Conservation (phyloP, 495 filamentous ascomycete genomes). For the Evernia prunastri region DNA sequence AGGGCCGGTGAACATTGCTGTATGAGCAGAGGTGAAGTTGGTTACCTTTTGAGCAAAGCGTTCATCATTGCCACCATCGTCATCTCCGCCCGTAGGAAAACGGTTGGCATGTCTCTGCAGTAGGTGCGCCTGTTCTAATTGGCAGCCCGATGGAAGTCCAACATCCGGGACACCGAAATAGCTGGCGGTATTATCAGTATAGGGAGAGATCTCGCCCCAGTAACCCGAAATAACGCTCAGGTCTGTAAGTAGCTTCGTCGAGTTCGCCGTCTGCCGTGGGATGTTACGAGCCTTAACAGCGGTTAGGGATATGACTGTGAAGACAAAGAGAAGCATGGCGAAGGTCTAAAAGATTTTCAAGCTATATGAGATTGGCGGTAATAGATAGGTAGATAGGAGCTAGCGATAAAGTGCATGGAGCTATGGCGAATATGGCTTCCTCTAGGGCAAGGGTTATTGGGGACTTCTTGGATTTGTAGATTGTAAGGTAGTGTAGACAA, state of each 20-base stretch:
- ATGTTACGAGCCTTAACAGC: neutral
- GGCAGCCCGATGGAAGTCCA: conserved; percentile 46
- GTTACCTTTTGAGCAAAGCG: conserved; percentile 41
- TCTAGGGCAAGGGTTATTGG: too few relatives aligned
- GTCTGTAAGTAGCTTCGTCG: conserved; percentile 22
- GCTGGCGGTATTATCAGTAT: conserved; percentile 36
- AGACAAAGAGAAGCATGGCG: neutral
- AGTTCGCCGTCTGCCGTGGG: conserved; percentile 1
- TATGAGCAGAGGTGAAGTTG: conserved; percentile 39
- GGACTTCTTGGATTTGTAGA: too few relatives aligned
- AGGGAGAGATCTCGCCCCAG: conserved; percentile 46
- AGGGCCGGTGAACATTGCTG: conserved; percentile 37
- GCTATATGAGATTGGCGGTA: neutral
- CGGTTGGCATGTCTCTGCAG: conserved; percentile 50
- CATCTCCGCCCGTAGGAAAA: conserved; percentile 36
- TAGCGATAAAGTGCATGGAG: too few relatives aligned
- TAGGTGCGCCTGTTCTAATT: conserved; percentile 46
- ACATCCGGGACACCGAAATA: conserved; percentile 40
- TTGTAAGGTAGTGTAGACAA: too few relatives aligned
- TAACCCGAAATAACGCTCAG: conserved; percentile 25
- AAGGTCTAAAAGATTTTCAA: neutral
- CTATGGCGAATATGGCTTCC: too few relatives aligned
- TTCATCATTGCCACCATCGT: conserved; percentile 42
- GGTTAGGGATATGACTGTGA: neutral
- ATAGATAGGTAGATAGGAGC: neutral